Conservation (phyloP, 139 green algal genomes). For the Coelastrella sp. region DNA sequence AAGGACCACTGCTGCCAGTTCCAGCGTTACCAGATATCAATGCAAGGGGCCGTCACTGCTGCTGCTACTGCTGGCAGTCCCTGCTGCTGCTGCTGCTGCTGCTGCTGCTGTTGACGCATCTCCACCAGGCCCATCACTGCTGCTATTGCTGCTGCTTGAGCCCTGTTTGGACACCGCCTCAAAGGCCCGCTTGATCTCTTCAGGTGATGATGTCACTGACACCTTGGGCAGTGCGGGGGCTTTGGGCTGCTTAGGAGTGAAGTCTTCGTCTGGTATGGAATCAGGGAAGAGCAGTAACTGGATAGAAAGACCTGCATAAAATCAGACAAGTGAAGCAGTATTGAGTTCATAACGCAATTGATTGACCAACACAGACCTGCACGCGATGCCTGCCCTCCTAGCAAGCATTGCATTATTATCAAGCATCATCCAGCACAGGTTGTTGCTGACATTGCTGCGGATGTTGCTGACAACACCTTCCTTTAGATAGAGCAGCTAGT, state of each 20-base stretch:
- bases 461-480: neutral
- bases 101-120: slow-evolving; percentile 9
- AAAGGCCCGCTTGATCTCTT: slow-evolving; percentile 57
- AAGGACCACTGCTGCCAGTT: neutral
- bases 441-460: neutral
- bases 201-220: slow-evolving; percentile 42
- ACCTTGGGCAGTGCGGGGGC: slow-evolving; percentile 64
- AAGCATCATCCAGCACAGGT: no score
- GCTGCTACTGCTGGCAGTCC: slow-evolving; percentile 21
- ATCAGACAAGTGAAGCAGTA: neutral
- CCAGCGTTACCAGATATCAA: neutral
- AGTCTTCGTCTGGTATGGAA: slow-evolving; percentile 52
- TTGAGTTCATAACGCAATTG: neutral
- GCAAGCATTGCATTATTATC: no score
- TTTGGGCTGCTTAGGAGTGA: neutral
- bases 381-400: no score
- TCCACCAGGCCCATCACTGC: neutral
- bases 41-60: neutral
- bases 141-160: neutral
- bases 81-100: neutral
- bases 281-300: slow-evolving; percentile 66
- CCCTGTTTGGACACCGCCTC: neutral
- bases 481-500: neutral
- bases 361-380: neutral
- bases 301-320: slow-evolving; percentile 59